phyloP scores from a whole-genome alignment of 2,329 filamentous ascomycete species.

The Karstenula rhodostoma region DNA sequence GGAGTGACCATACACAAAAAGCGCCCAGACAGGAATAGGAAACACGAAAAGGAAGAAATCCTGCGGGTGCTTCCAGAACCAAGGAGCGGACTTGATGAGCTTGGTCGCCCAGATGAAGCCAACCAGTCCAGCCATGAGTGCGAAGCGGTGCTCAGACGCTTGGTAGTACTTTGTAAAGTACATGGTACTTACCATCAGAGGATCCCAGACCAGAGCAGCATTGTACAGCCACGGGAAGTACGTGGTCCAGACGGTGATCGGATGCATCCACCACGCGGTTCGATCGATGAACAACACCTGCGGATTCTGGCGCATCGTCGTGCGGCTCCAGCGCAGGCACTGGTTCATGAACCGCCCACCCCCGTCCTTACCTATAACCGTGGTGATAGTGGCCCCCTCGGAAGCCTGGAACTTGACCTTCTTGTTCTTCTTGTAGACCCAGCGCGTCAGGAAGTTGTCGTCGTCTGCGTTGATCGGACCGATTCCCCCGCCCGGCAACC shows the following conservation, averaged over 20 bases:
- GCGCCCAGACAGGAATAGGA: slow-evolving; percentile 24
- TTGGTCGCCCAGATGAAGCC: slow-evolving; percentile 29
- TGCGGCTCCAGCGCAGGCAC: slow-evolving; percentile 38
- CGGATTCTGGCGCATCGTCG: slow-evolving; percentile 34
- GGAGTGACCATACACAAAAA: slow-evolving; percentile 31
- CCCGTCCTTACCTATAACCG: slow-evolving; percentile 48
- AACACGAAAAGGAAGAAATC: slow-evolving; percentile 33
- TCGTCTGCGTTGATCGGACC: slow-evolving; percentile 40
- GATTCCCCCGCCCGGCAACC: slow-evolving; percentile 17
- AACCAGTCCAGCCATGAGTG: slow-evolving; percentile 15
- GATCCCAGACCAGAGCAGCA: slow-evolving; percentile 33
- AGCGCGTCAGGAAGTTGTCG: slow-evolving; percentile 62
- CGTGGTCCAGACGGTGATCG: slow-evolving; percentile 31
- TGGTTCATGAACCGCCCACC: slow-evolving; percentile 29
- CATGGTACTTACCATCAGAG: slow-evolving; percentile 19
- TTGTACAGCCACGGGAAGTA: slow-evolving; percentile 39
- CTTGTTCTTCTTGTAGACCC: slow-evolving; percentile 56
- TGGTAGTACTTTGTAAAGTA: slow-evolving; percentile 19
- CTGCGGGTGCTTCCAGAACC: slow-evolving; percentile 28
- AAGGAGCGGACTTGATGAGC: slow-evolving; percentile 31
- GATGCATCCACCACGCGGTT: slow-evolving; percentile 37
- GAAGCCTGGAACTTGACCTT: slow-evolving; percentile 62
- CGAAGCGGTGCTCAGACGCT: slow-evolving; percentile 6
- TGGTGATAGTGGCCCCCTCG: slow-evolving; percentile 58
- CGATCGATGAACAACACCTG: slow-evolving; percentile 29